Evolutionary conservation across 441 rosid species (phyloP).

Genomic region (Dalechampia spathulata): DNA sequence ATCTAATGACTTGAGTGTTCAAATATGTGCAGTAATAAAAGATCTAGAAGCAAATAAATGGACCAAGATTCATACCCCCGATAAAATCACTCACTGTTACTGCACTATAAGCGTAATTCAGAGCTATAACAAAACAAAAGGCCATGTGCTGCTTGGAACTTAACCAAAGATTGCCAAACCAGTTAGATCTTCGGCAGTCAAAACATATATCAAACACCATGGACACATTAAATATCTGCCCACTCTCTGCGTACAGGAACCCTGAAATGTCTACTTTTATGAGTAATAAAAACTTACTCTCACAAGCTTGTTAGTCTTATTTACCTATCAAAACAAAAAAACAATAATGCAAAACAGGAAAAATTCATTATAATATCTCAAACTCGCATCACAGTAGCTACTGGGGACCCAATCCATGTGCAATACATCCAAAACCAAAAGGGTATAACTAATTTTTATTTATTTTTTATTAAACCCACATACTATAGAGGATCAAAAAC

Average conservation of each 20-base stretch:
- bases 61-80: conserved; percentile 12
- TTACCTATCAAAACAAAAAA: conserved; percentile 8
- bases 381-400: conserved; percentile 15
- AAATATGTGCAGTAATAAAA: neutral
- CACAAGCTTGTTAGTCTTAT: neutral
- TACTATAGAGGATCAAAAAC: too few species aligned
- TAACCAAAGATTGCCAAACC: conserved; percentile 9
- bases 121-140: neutral
- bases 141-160: neutral
- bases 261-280: conserved; percentile 4
- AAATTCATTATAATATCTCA: conserved; percentile 22
- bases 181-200: neutral
- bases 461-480: too few species aligned
- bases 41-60: neutral
- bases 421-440: conserved; percentile 4
- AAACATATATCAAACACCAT: conserved; percentile 8
- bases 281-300: conserved; percentile 14
- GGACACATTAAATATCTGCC: conserved; percentile 6
- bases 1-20: neutral
- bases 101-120: neutral
- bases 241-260: neutral
- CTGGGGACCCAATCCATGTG: conserved; percentile 32
- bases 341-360: conserved; percentile 16
- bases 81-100: neutral
- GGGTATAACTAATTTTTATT: too few species aligned